phyloP scores from a whole-genome alignment of 345 rosid species.

The Pistacia vera region DNA sequence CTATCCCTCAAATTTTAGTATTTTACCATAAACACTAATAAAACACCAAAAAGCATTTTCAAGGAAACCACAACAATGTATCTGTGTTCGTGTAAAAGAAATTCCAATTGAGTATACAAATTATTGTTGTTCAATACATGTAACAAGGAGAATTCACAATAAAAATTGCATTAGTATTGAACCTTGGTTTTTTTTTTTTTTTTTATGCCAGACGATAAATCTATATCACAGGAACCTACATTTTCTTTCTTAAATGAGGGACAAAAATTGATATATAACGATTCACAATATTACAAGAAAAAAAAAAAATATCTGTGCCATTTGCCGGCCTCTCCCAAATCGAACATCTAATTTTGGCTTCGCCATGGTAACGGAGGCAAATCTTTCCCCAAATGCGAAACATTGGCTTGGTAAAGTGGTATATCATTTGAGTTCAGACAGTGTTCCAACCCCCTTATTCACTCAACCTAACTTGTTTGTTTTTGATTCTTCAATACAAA shows the following conservation, averaged over 20 bases:
- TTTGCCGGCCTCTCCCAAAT: constrained; percentile 14
- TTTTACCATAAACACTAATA: too few relatives aligned
- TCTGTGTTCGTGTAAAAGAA: background rate
- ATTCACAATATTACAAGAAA: constrained; percentile 18
- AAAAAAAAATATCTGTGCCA: constrained; percentile 3
- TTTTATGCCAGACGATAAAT: constrained; percentile 18
- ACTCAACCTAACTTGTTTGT: constrained; percentile 17
- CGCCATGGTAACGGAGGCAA: constrained; percentile 10
- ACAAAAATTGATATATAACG: constrained; percentile 15
- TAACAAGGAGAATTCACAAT: background rate
- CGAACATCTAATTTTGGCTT: constrained; percentile 18
- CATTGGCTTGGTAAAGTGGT: constrained; percentile 10
- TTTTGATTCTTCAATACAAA: constrained; percentile 19
- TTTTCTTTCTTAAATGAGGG: constrained; percentile 20
- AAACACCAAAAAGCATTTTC: too few relatives aligned
- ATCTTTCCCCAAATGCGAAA: constrained; percentile 22
- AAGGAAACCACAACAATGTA: too few relatives aligned
- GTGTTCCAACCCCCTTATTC: constrained; percentile 26
- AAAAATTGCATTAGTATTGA: constrained; percentile 16
- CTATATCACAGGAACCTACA: constrained; percentile 29
- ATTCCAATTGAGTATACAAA: background rate
- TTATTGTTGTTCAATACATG: background rate
- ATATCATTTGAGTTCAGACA: constrained; percentile 9
- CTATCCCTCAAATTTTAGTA: too few relatives aligned
- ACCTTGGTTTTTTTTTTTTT: constrained; percentile 11